Base-by-base conservation (phyloP, 805 yeast species). In the Yamadazyma paraphyllophila region DNA sequence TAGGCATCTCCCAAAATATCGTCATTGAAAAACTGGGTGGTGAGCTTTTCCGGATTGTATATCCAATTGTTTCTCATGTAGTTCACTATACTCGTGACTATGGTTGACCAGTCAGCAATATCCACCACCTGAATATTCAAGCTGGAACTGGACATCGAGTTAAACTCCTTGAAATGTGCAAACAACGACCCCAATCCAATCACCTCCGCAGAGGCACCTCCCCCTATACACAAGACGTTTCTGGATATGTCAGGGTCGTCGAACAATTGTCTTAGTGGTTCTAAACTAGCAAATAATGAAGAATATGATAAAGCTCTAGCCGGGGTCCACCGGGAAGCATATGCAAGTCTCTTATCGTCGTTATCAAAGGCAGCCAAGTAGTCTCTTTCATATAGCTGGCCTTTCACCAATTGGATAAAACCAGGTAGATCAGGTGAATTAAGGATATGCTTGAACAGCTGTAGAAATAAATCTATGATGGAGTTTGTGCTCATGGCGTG, bases 191-290 rank as follows among this genome's bases (percentile, higher is more conserved):
- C 79, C 36, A 88, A 57, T 0, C 80, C 87, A 27, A 81, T 80
- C 17, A 88, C 63, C 59, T 89, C 97, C 2, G 89, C 87, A 4
- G 92, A 88, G 0, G 96, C 96, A 30, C 97, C 97, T 17, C 95
- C 96, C 14, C 96, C 97, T 31, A 90, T 73, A 54, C 84, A 78
- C 30, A 88, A 60, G 0, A 83, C 77, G 6, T 72, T 62, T 3
- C 66, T 57, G 12, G 61, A 55, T 13, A 49, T 43, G 5, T 57
- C 57, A 2, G 67, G 64, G 33, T 67, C 65, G 32, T 60, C 59
- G 9, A 78, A 56, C 16, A 74, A 32, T 2, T 65, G 60, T 36
- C 63, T 58, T 8, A 81, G 61, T 3, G 73, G 73, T 4, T 61
- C 63, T 25, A 84, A 65, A 11, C 77, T 67, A 1, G 80, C 70